Percentiles rank a stretch among this genome's conserved stretches.
Conservation (phyloP, 495 filamentous ascomycete genomes). For the Penicillium bialowiezense region DNA sequence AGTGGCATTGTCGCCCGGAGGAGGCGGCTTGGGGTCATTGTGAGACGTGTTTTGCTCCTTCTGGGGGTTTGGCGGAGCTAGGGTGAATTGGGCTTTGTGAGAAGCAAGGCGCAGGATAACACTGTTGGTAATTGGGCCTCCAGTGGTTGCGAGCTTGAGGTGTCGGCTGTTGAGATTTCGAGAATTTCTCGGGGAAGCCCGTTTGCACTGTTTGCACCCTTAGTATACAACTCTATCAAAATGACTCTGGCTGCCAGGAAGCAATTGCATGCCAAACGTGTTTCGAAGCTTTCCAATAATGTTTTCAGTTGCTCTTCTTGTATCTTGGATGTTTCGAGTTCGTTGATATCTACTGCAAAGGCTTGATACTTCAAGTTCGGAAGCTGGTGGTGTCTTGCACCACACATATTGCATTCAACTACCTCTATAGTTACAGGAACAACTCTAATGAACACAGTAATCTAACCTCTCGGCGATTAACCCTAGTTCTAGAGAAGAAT, state of each 20-base stretch:
- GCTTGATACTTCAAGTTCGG: too few relatives aligned
- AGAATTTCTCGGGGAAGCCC: conserved; percentile 34
- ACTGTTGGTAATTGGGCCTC: conserved; percentile 1
- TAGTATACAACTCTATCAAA: background rate
- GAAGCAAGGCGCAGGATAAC: background rate
- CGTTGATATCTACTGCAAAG: too few relatives aligned
- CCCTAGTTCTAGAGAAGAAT: background rate
- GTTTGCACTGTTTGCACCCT: conserved; percentile 42
- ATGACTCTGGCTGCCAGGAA: too few relatives aligned
- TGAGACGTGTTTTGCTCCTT: background rate
- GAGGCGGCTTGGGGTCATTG: conserved; percentile 35
- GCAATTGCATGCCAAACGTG: too few relatives aligned
- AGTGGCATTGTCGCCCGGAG: conserved; percentile 38
- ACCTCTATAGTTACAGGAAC: too few relatives aligned
- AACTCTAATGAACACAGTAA: background rate
- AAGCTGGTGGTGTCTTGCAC: too few relatives aligned
- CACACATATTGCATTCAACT: too few relatives aligned
- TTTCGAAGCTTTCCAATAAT: too few relatives aligned
- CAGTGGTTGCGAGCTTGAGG: conserved; percentile 21
- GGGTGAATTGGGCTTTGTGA: background rate
- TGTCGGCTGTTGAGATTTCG: conserved; percentile 21
- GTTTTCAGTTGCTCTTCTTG: background rate
- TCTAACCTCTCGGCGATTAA: background rate
- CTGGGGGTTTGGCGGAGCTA: background rate
- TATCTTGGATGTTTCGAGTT: too few relatives aligned